A percentile compares a stretch with the other conserved stretches of the same genome.
phyloP scores from a whole-genome alignment of 2,329 filamentous ascomycete genomes.

The Talaromyces islandicus region DNA sequence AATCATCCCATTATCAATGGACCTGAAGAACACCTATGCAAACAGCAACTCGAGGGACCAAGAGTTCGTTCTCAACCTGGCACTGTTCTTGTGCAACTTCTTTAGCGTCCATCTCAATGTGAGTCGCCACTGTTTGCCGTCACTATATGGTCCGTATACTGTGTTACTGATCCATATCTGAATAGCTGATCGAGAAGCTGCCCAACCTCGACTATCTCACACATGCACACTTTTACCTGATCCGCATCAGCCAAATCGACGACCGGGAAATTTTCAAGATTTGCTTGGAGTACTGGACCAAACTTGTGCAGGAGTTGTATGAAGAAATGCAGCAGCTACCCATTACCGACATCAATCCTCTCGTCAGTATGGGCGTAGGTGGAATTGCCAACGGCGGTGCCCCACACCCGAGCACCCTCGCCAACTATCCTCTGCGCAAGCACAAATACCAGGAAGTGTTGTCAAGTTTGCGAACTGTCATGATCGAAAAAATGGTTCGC shows the following conservation, averaged over 20 bases:
- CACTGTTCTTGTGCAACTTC: constrained; percentile 94
- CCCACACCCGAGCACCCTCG: constrained; percentile 75
- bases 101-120: constrained; percentile 88
- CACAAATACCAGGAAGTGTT: constrained; percentile 96
- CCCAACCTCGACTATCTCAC: constrained; percentile 92
- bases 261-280: constrained; percentile 99
- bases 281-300: constrained; percentile 97
- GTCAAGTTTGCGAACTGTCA: constrained; percentile 88
- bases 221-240: constrained; percentile 96
- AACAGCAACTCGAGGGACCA: constrained; percentile 90
- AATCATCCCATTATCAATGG: constrained; percentile 84
- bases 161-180: constrained; percentile 11
- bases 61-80: constrained; percentile 95
- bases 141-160: neutral
- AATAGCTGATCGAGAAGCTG: constrained; percentile 83
- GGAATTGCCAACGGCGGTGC: constrained; percentile 73
- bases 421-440: constrained; percentile 89
- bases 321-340: constrained; percentile 98
- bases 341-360: constrained; percentile 84
- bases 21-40: constrained; percentile 85
- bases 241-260: constrained; percentile 96
- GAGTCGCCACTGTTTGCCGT: constrained; percentile 20
- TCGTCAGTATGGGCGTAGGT: constrained; percentile 69
- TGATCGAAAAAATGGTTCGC: constrained; percentile 99
- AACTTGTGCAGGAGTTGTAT: constrained; percentile 94